phyloP scores from a whole-genome alignment of 805 yeast species.

The Lipomyces starkeyi region DNA sequence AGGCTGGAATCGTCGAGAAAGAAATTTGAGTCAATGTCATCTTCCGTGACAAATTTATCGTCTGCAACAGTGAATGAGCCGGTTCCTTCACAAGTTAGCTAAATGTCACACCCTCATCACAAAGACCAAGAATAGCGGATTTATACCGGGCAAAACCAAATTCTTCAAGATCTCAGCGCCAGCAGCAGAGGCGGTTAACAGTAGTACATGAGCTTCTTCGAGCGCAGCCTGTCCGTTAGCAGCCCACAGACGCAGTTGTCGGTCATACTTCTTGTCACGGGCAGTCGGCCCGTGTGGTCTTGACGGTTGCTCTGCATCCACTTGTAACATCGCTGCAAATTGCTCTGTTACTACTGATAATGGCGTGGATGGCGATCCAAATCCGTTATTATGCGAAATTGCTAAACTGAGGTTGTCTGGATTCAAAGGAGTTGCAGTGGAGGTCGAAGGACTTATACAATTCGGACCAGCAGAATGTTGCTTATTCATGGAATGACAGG shows the following conservation, averaged over 20 bases:
- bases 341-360: background rate
- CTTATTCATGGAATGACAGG: background rate
- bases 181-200: conserved; percentile 62
- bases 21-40: conserved; percentile 65
- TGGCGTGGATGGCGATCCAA: background rate
- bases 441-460: background rate
- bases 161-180: conserved; percentile 78
- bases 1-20: conserved; percentile 57
- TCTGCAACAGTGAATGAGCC: conserved; percentile 70
- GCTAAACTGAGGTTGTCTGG: background rate
- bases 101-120: background rate
- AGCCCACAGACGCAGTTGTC: conserved; percentile 91
- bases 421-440: background rate
- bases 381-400: background rate
- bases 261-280: conserved; percentile 36
- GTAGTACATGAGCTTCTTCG: conserved; percentile 61
- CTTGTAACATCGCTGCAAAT: background rate
- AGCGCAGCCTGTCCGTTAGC: conserved; percentile 70
- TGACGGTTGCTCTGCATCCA: background rate
- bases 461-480: background rate
- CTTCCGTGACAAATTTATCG: conserved; percentile 48
- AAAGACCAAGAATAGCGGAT: background rate
- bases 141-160: conserved; percentile 68
- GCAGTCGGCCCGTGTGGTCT: conserved; percentile 14
- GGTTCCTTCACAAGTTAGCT: conserved; percentile 49